Percentiles rank a stretch among this genome's conserved stretches.
Conservation (phyloP, 1,284 basidiomycete species). For the Ustanciosporium gigantosporum region DNA sequence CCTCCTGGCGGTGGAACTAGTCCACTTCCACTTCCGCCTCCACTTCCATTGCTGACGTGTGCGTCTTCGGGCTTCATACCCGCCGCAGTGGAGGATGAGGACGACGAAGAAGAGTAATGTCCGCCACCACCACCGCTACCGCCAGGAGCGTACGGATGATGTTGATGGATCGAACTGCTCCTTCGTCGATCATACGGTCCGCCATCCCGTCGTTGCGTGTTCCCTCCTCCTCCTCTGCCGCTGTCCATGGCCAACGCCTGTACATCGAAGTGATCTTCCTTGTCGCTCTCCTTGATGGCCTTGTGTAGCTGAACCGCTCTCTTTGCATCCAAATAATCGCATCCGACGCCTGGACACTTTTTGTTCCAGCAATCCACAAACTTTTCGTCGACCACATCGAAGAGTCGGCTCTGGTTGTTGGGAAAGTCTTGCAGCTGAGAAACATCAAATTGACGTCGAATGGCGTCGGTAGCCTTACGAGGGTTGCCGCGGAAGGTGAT, state of each 20-base stretch:
- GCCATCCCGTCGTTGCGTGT: neutral
- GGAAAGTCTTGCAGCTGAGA: slow-evolving; percentile 48
- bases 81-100: neutral
- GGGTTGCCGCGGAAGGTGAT: slow-evolving; percentile 50
- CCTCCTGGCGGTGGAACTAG: neutral
- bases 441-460: slow-evolving; percentile 37
- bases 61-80: neutral
- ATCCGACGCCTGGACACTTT: slow-evolving; percentile 40
- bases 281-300: slow-evolving; percentile 38
- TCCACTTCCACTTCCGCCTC: neutral
- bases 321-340: slow-evolving; percentile 32
- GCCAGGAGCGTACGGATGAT: slow-evolving; percentile 10
- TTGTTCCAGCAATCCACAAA: slow-evolving; percentile 55
- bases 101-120: neutral
- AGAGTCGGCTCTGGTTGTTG: slow-evolving; percentile 32
- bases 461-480: slow-evolving; percentile 29
- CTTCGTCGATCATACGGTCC: neutral
- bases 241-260: neutral
- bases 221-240: neutral
- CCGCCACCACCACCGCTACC: neutral
- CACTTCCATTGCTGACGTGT: neutral
- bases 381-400: slow-evolving; percentile 48
- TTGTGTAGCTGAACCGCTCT: slow-evolving; percentile 36
- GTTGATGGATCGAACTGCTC: neutral
- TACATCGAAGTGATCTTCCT: slow-evolving; percentile 31